phyloP scores from a whole-genome alignment of 345 rosid genomes.

The Brassica incana region DNA sequence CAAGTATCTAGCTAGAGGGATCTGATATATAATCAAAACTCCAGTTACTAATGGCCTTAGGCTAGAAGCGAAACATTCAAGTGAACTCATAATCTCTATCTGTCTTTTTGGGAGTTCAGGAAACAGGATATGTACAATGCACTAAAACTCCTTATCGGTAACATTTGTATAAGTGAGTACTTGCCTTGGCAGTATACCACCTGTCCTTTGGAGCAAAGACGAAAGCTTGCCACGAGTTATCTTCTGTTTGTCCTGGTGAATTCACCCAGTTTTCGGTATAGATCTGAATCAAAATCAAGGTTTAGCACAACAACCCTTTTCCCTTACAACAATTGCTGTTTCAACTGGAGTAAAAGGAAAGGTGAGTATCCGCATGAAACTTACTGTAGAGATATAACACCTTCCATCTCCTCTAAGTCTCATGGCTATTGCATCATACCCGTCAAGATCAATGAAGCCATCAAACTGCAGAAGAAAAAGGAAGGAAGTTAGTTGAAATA shows the following conservation, averaged over 20 bases:
- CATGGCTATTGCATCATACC: slow-evolving; percentile 83
- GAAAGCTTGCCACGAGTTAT: slow-evolving; percentile 97
- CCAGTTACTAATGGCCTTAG: background rate
- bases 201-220: slow-evolving; percentile 70
- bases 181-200: slow-evolving; percentile 82
- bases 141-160: background rate
- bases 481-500: slow-evolving; percentile 1
- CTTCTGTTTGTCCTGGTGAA: slow-evolving; percentile 89
- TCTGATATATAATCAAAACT: slow-evolving; percentile 45
- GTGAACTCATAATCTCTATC: background rate
- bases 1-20: slow-evolving; percentile 71
- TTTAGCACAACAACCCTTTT: slow-evolving; percentile 18
- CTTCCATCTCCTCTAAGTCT: slow-evolving; percentile 94
- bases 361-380: slow-evolving; percentile 35
- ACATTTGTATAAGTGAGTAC: slow-evolving; percentile 26
- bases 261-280: slow-evolving; percentile 98
- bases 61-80: background rate
- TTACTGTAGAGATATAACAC: slow-evolving; percentile 88
- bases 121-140: slow-evolving; percentile 2
- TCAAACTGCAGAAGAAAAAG: slow-evolving; percentile 59
- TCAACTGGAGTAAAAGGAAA: background rate
- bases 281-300: slow-evolving; percentile 51
- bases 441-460: slow-evolving; percentile 87
- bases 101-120: background rate
- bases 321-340: slow-evolving; percentile 5